These are phyloP conservation scores for Cladosporium cucumerinum DNA, from an alignment of 2,329 filamentous ascomycete genomes.

Conservation along the genomic window DNA sequence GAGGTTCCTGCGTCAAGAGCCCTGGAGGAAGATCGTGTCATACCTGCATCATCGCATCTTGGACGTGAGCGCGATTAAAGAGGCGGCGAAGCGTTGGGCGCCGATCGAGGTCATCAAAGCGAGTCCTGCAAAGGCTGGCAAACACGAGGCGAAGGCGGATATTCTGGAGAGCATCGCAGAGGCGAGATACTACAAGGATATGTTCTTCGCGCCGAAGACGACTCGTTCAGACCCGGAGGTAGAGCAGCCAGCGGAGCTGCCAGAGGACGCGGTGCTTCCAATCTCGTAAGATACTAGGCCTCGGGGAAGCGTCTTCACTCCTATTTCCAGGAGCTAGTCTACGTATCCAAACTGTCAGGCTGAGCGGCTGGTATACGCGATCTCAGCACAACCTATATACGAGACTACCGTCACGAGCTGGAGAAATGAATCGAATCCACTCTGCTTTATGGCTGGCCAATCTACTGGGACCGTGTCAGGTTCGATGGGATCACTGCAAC, in stretches of 20 bases:
- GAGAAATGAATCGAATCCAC: neutral
- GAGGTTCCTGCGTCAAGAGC: slow-evolving; percentile 70
- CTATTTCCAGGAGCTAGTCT: neutral
- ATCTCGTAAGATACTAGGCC: neutral
- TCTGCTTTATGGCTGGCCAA: neutral
- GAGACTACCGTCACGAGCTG: neutral
- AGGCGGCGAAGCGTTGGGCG: slow-evolving; percentile 81
- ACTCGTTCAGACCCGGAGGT: neutral
- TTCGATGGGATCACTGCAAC: neutral
- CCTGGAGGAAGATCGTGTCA: slow-evolving; percentile 69
- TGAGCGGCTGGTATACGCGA: neutral
- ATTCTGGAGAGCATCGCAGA: slow-evolving; percentile 95
- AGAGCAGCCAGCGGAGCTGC: neutral
- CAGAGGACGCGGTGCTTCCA: neutral
- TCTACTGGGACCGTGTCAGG: neutral
- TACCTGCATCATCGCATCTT: slow-evolving; percentile 87
- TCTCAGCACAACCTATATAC: neutral
- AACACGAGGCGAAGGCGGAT: slow-evolving; percentile 82
- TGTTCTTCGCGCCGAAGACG: slow-evolving; percentile 54
- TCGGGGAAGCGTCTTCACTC: neutral
- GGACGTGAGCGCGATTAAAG: slow-evolving; percentile 89
- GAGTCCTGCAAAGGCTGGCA: slow-evolving; percentile 68
- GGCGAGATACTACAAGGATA: slow-evolving; percentile 74
- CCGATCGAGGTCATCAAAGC: slow-evolving; percentile 56
- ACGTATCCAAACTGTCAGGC: neutral